These are phyloP conservation scores for Cercophora sp. DNA, from an alignment of 495 filamentous ascomycete species.

Conservation along the genomic window DNA sequence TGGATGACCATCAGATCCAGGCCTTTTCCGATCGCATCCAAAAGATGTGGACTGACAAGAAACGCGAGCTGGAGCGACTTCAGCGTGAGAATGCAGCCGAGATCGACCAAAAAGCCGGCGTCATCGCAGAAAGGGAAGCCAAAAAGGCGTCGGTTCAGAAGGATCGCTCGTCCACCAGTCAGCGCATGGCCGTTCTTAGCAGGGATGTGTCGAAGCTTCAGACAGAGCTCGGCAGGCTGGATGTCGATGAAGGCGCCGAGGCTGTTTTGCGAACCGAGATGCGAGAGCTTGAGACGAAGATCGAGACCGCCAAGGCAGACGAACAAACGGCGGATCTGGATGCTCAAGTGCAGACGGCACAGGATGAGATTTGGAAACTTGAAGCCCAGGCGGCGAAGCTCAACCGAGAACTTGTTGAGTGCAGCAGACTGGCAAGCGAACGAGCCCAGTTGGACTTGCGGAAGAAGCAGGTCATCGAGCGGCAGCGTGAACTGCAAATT, in stretches of 20 bases:
- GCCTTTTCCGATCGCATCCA: conserved; percentile 74
- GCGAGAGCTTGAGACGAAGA: conserved; percentile 60
- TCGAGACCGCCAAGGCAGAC: conserved; percentile 59
- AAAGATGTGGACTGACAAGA: conserved; percentile 74
- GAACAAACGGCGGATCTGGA: conserved; percentile 63
- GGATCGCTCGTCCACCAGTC: conserved; percentile 63
- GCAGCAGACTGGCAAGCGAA: conserved; percentile 70
- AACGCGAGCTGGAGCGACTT: conserved; percentile 66
- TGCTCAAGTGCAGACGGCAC: conserved; percentile 56
- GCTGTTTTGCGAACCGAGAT: conserved; percentile 68
- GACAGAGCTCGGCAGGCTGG: conserved; percentile 60
- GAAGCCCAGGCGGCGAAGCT: conserved; percentile 66
- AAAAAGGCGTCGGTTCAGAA: conserved; percentile 63
- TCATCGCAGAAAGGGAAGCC: conserved; percentile 64
- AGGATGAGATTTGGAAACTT: conserved; percentile 57
- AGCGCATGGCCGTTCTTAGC: conserved; percentile 67
- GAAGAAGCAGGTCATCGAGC: conserved; percentile 69
- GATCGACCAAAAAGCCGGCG: conserved; percentile 59
- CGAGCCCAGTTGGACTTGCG: conserved; percentile 74
- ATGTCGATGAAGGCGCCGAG: conserved; percentile 78
- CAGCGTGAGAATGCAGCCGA: conserved; percentile 68
- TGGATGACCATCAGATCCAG: conserved; percentile 68
- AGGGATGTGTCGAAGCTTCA: conserved; percentile 60
- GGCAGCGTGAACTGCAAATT: conserved; percentile 66
- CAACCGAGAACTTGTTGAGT: conserved; percentile 71